Evolutionary conservation across 2,329 filamentous ascomycete species (phyloP).

Genomic region (Blastomyces emzantsi): DNA sequence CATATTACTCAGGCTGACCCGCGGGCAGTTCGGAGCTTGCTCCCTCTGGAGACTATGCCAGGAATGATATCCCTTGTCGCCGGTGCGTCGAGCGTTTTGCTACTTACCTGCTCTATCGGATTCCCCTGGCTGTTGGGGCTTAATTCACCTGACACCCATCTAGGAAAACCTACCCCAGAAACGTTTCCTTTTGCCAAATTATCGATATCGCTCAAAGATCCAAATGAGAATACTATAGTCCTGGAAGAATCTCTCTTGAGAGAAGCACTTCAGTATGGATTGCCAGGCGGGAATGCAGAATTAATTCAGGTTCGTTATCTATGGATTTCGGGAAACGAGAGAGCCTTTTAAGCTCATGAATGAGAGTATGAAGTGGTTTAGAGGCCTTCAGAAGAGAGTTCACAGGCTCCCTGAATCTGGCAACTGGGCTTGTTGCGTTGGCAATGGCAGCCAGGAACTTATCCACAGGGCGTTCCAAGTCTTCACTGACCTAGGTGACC

Average conservation of each 20-base stretch:
- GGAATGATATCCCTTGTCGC: constrained; percentile 2
- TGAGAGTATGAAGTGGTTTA: constrained; percentile 1
- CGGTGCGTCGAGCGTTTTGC: neutral
- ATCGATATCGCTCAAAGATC: neutral
- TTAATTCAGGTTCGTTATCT: neutral
- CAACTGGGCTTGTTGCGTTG: constrained; percentile 7
- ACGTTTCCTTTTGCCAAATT: neutral
- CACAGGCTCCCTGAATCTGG: neutral
- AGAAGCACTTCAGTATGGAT: neutral
- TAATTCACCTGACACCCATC: neutral
- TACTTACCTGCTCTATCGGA: neutral
- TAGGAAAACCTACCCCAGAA: neutral
- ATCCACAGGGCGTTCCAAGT: constrained; percentile 7
- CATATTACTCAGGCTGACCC: neutral
- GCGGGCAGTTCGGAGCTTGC: neutral
- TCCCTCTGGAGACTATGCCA: neutral
- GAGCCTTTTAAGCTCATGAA: neutral
- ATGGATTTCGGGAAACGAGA: neutral
- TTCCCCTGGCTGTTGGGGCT: neutral
- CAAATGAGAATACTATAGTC: neutral
- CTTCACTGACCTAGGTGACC: constrained; percentile 7
- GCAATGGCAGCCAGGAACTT: constrained; percentile 9
- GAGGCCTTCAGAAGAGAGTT: constrained; percentile 6
- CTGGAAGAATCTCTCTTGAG: neutral
- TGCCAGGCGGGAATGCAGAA: constrained; percentile 1